Conservation (phyloP, 2,329 filamentous ascomycete species). For the Moelleriella libera region DNA sequence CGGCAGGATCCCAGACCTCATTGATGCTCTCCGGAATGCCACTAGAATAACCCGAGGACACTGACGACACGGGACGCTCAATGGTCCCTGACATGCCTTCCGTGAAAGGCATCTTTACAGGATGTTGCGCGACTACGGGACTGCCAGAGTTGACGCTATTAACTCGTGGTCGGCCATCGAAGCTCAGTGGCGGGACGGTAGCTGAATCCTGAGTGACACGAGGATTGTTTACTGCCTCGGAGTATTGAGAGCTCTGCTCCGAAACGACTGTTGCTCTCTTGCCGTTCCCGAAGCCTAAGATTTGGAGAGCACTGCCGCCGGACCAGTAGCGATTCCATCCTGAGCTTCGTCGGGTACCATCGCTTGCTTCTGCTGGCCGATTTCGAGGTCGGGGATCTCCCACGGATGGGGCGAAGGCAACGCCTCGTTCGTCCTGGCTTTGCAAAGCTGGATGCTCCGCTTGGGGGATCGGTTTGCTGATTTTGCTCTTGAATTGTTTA, state of each 20-base stretch:
- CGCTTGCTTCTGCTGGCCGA: constrained; percentile 20
- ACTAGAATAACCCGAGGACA: constrained; percentile 44
- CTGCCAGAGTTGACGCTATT: constrained; percentile 55
- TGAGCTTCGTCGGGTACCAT: constrained; percentile 44
- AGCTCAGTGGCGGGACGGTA: constrained; percentile 52
- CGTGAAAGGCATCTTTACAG: constrained; percentile 32
- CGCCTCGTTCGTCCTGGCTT: constrained; percentile 25
- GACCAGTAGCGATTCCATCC: constrained; percentile 72
- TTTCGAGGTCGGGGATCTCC: constrained; percentile 21
- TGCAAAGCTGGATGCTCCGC: constrained; percentile 18
- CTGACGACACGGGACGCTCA: constrained; percentile 38
- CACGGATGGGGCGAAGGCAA: constrained; percentile 21
- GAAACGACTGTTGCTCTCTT: constrained; percentile 38
- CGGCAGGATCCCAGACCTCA: constrained; percentile 39
- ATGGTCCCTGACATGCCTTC: constrained; percentile 48
- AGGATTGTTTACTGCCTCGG: constrained; percentile 15
- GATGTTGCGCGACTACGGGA: constrained; percentile 51
- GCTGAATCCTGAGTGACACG: constrained; percentile 52
- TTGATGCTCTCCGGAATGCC: constrained; percentile 51
- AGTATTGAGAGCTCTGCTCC: constrained; percentile 43
- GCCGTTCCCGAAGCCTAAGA: constrained; percentile 42
- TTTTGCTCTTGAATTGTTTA: constrained; percentile 48
- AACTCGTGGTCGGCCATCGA: constrained; percentile 48
- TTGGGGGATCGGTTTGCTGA: constrained; percentile 46
- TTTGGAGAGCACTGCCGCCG: constrained; percentile 53